These are phyloP conservation scores for Colletotrichum tofieldiae DNA, from an alignment of 2,329 filamentous ascomycete genomes.

Conservation along the genomic window DNA sequence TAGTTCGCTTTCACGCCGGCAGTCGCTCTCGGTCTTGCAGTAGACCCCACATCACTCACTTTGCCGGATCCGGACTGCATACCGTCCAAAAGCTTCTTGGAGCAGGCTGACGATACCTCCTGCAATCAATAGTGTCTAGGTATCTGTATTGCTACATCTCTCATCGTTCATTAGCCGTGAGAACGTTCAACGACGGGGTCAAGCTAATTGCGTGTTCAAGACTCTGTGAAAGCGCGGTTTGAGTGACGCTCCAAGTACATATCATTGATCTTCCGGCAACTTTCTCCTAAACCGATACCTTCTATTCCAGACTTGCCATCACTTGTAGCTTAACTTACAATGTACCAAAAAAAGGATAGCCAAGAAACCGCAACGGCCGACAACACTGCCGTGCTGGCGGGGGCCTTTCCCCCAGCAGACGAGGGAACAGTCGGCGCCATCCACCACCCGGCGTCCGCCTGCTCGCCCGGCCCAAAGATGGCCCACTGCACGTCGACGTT, in stretches of 20 bases:
- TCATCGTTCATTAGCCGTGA: not conserved
- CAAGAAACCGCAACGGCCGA: conserved; percentile 5
- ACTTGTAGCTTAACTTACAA: not conserved
- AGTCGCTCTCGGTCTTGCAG: not conserved
- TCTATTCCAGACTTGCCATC: no score
- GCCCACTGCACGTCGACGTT: conserved; percentile 25
- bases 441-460: conserved; percentile 14
- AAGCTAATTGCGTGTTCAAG: not conserved
- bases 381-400: not conserved
- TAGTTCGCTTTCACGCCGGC: not conserved
- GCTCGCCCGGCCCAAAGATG: conserved; percentile 13
- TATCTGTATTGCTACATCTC: not conserved
- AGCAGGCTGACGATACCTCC: not conserved
- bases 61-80: not conserved
- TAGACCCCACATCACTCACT: not conserved
- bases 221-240: no score
- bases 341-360: not conserved
- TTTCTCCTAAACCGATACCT: not conserved
- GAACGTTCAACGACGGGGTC: no score
- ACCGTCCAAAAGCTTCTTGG: no score
- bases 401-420: not conserved
- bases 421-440: conserved; percentile 23
- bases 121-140: not conserved
- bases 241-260: no score
- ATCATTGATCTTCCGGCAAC: not conserved